Base-by-base conservation (phyloP, 805 yeast genomes). In the Brettanomyces bruxellensis region DNA sequence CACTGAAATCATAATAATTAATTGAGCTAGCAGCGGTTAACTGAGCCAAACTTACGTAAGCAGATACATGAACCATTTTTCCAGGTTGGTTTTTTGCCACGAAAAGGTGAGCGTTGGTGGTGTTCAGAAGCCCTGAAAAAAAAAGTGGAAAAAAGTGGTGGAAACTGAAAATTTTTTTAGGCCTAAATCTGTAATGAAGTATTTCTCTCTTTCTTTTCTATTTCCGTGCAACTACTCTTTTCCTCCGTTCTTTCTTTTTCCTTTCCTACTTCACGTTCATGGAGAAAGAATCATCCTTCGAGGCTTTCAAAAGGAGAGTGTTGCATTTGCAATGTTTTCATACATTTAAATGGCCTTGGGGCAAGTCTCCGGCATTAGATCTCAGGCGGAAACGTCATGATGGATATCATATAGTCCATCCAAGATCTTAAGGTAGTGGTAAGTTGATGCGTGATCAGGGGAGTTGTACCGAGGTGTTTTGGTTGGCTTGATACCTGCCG, bases 361-460 rank as follows among this genome's bases (percentile, higher is more conserved):
- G 59, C 51, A 55, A 55, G 59, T 55, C 59, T 55, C 59, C 59
- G 59, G 59, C 55, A 49, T 41, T 25, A 35, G 28, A n/a, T 54
- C 32, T 54, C 58, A 55, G 58, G 52, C 58, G 59, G 59, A 49
- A 55, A 55, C 59, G 58, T 46, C 53, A 41, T 44, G 51, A 42
- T 50, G 52, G 53, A 45, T 45, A 51, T 40, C 43, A 43, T 37
- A 44, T 44, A 47, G 45, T 48, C 48, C 51, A 48, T 41, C 46
- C 48, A 45, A 40, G 41, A 9, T 28, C 24, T 41, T 11, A 28
- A 28, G 12, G 12, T 3, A 18, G 23, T 12, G 23, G 23, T 18
- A 14, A 36, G 38, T n/a, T n/a, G 13, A 28, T 28, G 32, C 11
- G 32, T 28, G 11, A 28, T 28, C 32, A 28, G 32, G 32, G 11